phyloP scores from a whole-genome alignment of 2,329 filamentous ascomycete genomes.

The Fusarium cicatricum region DNA sequence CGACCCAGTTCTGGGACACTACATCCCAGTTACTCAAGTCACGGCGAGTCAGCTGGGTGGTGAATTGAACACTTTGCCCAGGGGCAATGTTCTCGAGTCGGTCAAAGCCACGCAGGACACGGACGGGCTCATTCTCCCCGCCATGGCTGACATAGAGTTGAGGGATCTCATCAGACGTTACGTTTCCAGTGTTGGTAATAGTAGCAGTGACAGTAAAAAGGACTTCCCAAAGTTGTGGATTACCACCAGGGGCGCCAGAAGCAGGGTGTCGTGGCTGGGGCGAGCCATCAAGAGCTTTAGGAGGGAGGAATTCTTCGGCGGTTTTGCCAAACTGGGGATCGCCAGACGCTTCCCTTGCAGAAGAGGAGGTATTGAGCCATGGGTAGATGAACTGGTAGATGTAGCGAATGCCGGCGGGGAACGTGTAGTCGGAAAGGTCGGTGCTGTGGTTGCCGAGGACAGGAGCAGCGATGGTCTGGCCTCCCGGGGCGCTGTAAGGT shows the following conservation, averaged over 20 bases:
- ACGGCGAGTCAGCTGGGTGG: constrained; percentile 74
- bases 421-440: constrained; percentile 70
- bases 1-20: constrained; percentile 82
- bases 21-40: constrained; percentile 91
- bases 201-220: constrained; percentile 73
- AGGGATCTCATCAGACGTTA: constrained; percentile 74
- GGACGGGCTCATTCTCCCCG: constrained; percentile 73
- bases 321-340: constrained; percentile 69
- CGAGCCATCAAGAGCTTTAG: constrained; percentile 61
- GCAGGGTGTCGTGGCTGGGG: constrained; percentile 64
- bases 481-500: constrained; percentile 66
- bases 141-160: constrained; percentile 86
- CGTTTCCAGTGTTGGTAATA: constrained; percentile 74
- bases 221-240: constrained; percentile 71
- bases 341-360: constrained; percentile 60
- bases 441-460: constrained; percentile 70
- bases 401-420: constrained; percentile 65
- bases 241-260: constrained; percentile 67
- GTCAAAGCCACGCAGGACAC: constrained; percentile 82
- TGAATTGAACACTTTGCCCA: constrained; percentile 73
- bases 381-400: constrained; percentile 72
- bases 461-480: constrained; percentile 70
- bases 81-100: constrained; percentile 73
- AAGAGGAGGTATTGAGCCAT: constrained; percentile 72
- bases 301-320: constrained; percentile 67